Conservation (phyloP, 2,329 filamentous ascomycete genomes). For the Ophiostoma sp. region DNA sequence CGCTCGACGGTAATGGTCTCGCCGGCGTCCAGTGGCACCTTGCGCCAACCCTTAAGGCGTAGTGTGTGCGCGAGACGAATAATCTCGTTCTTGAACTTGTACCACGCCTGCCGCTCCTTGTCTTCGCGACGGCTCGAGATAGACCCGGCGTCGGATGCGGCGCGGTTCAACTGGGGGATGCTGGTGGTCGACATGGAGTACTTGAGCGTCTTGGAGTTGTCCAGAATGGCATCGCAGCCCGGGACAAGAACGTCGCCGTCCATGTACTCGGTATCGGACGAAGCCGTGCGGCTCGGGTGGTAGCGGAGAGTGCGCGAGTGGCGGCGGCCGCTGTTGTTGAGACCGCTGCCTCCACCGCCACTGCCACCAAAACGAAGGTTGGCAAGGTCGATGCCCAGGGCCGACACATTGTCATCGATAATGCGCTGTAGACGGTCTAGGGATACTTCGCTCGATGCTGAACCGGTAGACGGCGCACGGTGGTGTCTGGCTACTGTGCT, state of each 20-base stretch:
- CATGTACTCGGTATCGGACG: constrained; percentile 82
- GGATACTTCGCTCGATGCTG: constrained; percentile 69
- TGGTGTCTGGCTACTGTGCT: constrained; percentile 30
- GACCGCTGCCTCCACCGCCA: background rate
- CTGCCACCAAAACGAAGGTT: background rate
- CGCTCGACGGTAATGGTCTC: constrained; percentile 69
- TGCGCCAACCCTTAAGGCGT: constrained; percentile 86
- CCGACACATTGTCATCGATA: constrained; percentile 64
- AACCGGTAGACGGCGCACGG: constrained; percentile 59
- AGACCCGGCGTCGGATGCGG: constrained; percentile 44
- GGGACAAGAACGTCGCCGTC: constrained; percentile 85
- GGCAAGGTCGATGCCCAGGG: constrained; percentile 47
- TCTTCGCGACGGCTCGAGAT: constrained; percentile 50
- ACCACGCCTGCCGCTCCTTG: constrained; percentile 76
- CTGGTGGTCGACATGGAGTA: constrained; percentile 58
- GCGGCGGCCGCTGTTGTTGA: constrained; percentile 35
- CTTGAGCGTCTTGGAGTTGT: constrained; percentile 85
- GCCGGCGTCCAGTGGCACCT: constrained; percentile 71
- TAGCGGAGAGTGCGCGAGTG: constrained; percentile 36
- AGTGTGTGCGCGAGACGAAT: constrained; percentile 86
- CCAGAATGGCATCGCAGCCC: constrained; percentile 77
- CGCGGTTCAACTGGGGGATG: constrained; percentile 28
- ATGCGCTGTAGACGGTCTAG: constrained; percentile 82
- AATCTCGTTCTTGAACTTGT: constrained; percentile 88
- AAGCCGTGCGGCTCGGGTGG: constrained; percentile 53